Evolutionary conservation across 2,329 filamentous ascomycete genomes (phyloP), one percentile per base, ranked within the genome.

Genomic region (Lecanosticta acicola): DNA sequence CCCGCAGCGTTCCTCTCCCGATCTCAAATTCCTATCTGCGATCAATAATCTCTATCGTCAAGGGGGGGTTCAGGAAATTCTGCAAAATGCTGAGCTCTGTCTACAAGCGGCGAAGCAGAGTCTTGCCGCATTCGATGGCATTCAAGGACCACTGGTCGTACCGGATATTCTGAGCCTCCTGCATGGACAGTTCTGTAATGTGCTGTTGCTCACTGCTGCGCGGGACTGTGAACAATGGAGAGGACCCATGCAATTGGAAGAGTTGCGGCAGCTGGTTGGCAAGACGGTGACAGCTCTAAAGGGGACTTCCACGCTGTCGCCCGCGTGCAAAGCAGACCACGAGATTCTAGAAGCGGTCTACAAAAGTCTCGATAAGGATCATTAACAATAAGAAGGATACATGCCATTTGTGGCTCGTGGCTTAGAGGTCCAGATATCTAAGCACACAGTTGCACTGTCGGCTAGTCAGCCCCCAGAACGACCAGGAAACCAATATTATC

Each of bases 121-220:
- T 63, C 95, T 90, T 0, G 77, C 79, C 43, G 86, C 87, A 1
- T 95, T 95, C 63, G 78, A 84, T 61, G 73, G 85, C 76, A 62
- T 84, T 72, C 58, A 83, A 77, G 46, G 77, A 74, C 51, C 71
- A 67, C 58, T 85, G 71, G 83, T 94, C 35, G 81, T 95, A 41
- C 95, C 90, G n/a, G 96, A 94, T 59, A 81, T 94, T 13, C 94
- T 94, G 67, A 87, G 88, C 39, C 95, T 89, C 14, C 84, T 87
- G 50, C 89, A 95, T 74, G 88, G 87, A 2, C 90, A 96, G 85
- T 96, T 93, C 72, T 89, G 89, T 45, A 95, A 96, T 62, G 78
- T 94, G 56, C 73, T 96, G 40, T 85, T 91, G 13, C 78, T 97
- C 3, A 80, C 85, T 17, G 87, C 89, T 1, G 85, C 83, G 4